These are phyloP conservation scores for Ophiosphaerella korrae DNA, from an alignment of 2,329 filamentous ascomycete species.

Conservation along the genomic window DNA sequence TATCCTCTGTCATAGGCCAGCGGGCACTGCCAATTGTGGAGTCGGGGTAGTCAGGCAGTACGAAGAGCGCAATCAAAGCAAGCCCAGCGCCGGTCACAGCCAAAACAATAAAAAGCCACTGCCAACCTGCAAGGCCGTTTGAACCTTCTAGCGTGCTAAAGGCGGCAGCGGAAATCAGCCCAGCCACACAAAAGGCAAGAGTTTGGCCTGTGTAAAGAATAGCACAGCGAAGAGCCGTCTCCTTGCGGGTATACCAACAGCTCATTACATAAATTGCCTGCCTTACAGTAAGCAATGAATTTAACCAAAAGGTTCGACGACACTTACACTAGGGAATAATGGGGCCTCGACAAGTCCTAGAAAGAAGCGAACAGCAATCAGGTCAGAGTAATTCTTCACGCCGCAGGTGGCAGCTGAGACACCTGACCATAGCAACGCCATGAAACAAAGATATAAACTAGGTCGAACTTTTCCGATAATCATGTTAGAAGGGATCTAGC, in stretches of 20 bases:
- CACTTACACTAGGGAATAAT: conserved; percentile 22
- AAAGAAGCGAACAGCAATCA: conserved; percentile 6
- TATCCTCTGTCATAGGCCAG: conserved; percentile 4
- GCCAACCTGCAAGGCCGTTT: conserved; percentile 3
- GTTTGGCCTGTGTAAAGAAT: conserved; percentile 2
- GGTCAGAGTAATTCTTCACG: conserved; percentile 1
- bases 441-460: conserved; percentile 53
- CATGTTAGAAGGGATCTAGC: conserved; percentile 65
- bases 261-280: conserved; percentile 33
- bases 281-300: conserved; percentile 51
- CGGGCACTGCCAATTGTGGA: conserved; percentile 1
- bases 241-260: conserved; percentile 62
- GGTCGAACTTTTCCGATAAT: conserved; percentile 58
- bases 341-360: conserved; percentile 6
- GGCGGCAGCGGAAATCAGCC: conserved; percentile 4
- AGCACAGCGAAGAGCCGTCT: conserved; percentile 21
- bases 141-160: conserved; percentile 1
- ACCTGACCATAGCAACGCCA: conserved; percentile 2
- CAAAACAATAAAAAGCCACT: conserved; percentile 9
- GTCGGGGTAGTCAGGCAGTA: conserved; percentile 2
- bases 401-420: conserved; percentile 3
- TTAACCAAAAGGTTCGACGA: neutral
- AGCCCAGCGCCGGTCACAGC: neutral
- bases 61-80: conserved; percentile 1
- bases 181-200: conserved; percentile 14